Base-by-base conservation (phyloP, 768 basidiomycete species). In the Serendipita vermifera region DNA sequence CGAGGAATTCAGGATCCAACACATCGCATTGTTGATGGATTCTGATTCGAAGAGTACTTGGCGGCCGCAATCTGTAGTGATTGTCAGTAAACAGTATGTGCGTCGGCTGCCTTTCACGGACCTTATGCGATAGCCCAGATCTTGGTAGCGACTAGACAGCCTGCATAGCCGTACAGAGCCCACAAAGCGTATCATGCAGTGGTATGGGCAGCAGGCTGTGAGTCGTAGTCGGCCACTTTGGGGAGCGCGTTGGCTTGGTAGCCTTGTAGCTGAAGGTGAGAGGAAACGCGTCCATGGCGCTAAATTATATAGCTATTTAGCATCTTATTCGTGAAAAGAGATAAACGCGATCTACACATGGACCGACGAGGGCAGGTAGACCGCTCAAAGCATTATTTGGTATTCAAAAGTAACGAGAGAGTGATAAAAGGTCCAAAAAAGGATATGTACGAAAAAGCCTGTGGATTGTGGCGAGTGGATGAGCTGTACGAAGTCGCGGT, bases 1-100 rank as follows among this genome's bases (percentile, higher is more conserved):
- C 88, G 77, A 79, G 40, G 92, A 94, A 70, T 97, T 93, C 31
- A 97, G 75, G 59, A 96, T 65, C 85, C 87, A 94, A 9, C 94
- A 94, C 57, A 92, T 87, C 40, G 80, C 70, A 75, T 97, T 88
- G 75, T 98, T 98, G 70, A 96, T 77, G 29, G 74, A 67, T 73
- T 93, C 94, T 54, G 83, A 92, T 61, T 91, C 83, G 1, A 92
- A 97, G 75, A 90, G 98, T 0, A 87, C 87, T 68, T 94, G 91
- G 69, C 98, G 94, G 29, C 94, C 94, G 63, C 89, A 92, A 70
- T 97, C 92, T n/a, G n/a, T n/a, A 0, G 46, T 20, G 9, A 20
- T 41, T 51, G 46, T 51, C 46, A 26, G 46, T 51, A 29, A 29
- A 15, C 2, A n/a, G 24, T 51, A n/a, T n/a, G n/a, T n/a, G n/a